Conservation (phyloP, 2,329 filamentous ascomycete species). For the Microthyrium microscopicum region DNA sequence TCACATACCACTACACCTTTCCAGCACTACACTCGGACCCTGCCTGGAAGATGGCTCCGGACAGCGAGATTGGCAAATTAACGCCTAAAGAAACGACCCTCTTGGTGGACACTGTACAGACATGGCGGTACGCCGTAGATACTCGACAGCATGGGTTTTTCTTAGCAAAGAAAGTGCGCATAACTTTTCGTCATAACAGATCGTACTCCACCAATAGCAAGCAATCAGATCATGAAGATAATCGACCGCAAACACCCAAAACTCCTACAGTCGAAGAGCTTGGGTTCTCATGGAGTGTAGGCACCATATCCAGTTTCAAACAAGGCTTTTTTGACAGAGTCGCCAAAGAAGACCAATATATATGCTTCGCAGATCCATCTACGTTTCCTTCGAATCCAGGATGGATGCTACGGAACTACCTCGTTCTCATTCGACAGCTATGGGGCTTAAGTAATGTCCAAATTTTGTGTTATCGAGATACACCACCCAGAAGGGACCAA, state of each 20-base stretch:
- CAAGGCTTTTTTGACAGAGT: constrained; percentile 69
- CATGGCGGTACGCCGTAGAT: constrained; percentile 73
- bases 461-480: constrained; percentile 80
- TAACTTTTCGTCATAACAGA: background rate
- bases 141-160: constrained; percentile 86
- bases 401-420: constrained; percentile 81
- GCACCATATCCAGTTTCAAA: constrained; percentile 62
- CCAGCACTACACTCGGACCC: constrained; percentile 83
- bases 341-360: constrained; percentile 56
- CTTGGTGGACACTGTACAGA: constrained; percentile 68
- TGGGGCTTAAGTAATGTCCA: constrained; percentile 65
- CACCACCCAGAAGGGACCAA: constrained; percentile 58
- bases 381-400: constrained; percentile 76
- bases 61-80: constrained; percentile 29
- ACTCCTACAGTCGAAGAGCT: constrained; percentile 36
- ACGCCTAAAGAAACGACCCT: constrained; percentile 54
- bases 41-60: constrained; percentile 48
- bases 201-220: constrained; percentile 15
- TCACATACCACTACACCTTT: constrained; percentile 97
- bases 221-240: constrained; percentile 14
- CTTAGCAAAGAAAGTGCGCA: constrained; percentile 56
- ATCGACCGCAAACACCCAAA: constrained; percentile 31
- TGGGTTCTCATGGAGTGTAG: constrained; percentile 62
- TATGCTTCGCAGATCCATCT: constrained; percentile 84
- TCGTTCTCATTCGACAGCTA: constrained; percentile 68